phyloP scores from a whole-genome alignment of 306 rosid species.

The Fagus sylvatica region DNA sequence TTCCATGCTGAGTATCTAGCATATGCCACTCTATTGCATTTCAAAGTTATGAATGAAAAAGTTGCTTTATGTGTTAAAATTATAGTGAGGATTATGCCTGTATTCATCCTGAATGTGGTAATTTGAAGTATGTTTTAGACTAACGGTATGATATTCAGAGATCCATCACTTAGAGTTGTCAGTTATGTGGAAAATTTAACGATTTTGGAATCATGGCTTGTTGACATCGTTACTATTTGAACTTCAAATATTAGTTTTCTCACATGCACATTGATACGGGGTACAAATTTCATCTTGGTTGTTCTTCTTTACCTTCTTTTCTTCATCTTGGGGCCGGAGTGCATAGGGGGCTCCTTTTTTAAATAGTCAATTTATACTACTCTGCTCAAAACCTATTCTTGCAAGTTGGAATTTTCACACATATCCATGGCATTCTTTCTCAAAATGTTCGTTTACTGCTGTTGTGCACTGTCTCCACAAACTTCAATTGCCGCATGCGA shows the following conservation, averaged over 20 bases:
- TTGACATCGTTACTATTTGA: neutral
- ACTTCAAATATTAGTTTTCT: neutral
- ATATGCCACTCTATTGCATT: neutral
- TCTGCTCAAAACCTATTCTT: neutral
- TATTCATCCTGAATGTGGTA: neutral
- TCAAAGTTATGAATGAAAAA: neutral
- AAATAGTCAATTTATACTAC: too few relatives aligned
- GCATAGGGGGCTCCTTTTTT: neutral
- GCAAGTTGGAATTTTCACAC: too few relatives aligned
- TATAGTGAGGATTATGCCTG: neutral
- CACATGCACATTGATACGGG: neutral
- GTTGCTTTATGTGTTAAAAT: neutral
- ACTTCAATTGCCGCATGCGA: conserved; percentile 20
- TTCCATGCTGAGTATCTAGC: neutral
- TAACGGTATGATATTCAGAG: neutral
- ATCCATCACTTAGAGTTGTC: neutral
- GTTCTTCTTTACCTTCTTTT: neutral
- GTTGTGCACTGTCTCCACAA: conserved; percentile 11
- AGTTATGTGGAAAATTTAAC: neutral
- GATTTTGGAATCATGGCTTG: neutral
- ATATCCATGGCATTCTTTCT: conserved; percentile 13
- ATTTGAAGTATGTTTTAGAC: neutral
- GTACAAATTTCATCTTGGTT: neutral
- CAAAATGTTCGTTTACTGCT: conserved; percentile 1
- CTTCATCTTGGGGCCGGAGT: neutral